Base-by-base conservation (phyloP, 1,284 basidiomycete species). In the Pseudozyma tsukubaensis region DNA sequence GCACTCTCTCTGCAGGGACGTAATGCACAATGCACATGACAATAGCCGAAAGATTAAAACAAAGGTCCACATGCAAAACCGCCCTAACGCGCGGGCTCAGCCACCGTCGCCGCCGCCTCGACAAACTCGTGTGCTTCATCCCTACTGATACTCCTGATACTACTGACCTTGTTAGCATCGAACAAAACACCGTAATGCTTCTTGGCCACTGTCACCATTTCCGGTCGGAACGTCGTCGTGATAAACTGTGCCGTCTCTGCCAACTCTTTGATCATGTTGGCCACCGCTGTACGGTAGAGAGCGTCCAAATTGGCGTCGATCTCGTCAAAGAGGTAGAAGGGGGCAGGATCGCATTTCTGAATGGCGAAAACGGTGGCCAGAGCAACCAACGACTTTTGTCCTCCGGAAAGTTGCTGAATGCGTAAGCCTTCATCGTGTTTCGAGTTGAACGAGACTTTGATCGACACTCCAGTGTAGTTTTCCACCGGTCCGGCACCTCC, bases 241-340 rank as follows among this genome's bases (percentile, higher is more conserved):
- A 99, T 97, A 86, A 99, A 99, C 85, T 99, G 97, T 0, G 93
- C 96, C 1, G 90, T 91, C 6, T 89, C 87, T 0, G 94, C 89
- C 16, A 99, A 88, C 24, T 92, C 91, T 83, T 94, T 90, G 72
- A 99, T 98, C 95, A 99, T 98, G 86, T 92, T 89, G 34, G 96
- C 94, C 24, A 99, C 96, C 3, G 96, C 94, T 2, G 95, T 97
- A 44, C 96, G 92, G 76, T 98, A 97, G 86, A 98, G 94, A 6
- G 96, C 94, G 80, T 99, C 97, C 55, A 99, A 88, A 80, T 98
- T 98, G 53, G 96, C 96, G 80, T 99, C 96, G 82, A 98, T 98
- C 88, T 99, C 97, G 84, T 99, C 97, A 83, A 99, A 99, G n/a
- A 99, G 88, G 86, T 99, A 99, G 87, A 99, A 99, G 0, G 97